Conservation (phyloP, 2,329 filamentous ascomycete species). For the Knufia fluminis region DNA sequence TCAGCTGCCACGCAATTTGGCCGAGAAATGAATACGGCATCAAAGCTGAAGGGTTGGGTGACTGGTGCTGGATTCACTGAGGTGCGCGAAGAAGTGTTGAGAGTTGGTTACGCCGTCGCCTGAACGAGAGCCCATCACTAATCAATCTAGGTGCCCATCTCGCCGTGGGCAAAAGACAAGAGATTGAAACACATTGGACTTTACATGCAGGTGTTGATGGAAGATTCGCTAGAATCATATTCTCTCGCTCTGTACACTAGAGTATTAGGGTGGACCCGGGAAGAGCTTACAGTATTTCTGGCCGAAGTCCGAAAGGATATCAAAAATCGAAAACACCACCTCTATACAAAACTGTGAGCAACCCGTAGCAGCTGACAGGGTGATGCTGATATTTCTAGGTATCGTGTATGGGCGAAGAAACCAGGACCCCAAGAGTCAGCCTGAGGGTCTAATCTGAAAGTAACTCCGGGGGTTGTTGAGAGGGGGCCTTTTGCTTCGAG, state of each 20-base stretch:
- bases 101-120: not conserved
- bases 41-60: not conserved
- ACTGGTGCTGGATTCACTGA: not conserved
- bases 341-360: constrained; percentile 4
- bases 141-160: not conserved
- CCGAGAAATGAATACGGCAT: constrained; percentile 1
- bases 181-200: not conserved
- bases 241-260: constrained; percentile 22
- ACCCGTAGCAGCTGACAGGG: not conserved
- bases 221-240: constrained; percentile 23
- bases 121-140: not conserved
- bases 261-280: constrained; percentile 23
- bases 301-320: constrained; percentile 26
- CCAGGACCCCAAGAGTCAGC: not conserved
- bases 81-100: not conserved
- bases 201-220: not conserved
- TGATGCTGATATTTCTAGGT: constrained; percentile 1
- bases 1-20: constrained; percentile 13
- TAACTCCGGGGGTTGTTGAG: too few relatives aligned
- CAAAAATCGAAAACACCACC: constrained; percentile 20
- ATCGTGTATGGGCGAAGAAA: not conserved
- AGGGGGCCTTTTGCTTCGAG: too few relatives aligned
- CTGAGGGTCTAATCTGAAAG: not conserved
- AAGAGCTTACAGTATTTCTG: constrained; percentile 26
- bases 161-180: not conserved